phyloP scores from a whole-genome alignment of 1,284 basidiomycete species.

The Cryptococcus sp. region DNA sequence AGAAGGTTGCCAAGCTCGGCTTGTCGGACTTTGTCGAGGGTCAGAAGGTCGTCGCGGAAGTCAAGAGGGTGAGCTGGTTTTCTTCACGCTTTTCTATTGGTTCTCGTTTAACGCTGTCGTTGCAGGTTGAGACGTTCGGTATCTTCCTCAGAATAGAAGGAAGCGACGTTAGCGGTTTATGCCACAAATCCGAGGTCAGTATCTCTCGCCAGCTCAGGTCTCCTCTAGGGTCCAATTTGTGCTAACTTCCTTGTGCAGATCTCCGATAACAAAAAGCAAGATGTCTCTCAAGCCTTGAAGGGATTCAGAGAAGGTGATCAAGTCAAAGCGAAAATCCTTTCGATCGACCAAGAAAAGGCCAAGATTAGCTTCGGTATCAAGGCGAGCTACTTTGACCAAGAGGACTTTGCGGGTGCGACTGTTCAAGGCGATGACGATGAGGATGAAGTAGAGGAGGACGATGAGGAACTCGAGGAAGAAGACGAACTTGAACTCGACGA shows the following conservation, averaged over 20 bases:
- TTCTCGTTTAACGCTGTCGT: slow-evolving; percentile 17
- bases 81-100: neutral
- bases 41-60: slow-evolving; percentile 71
- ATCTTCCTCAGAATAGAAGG: slow-evolving; percentile 86
- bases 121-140: slow-evolving; percentile 75
- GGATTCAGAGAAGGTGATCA: slow-evolving; percentile 84
- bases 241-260: slow-evolving; percentile 57
- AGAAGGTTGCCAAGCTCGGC: slow-evolving; percentile 38
- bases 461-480: slow-evolving; percentile 22
- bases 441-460: slow-evolving; percentile 58
- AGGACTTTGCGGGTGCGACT: slow-evolving; percentile 38
- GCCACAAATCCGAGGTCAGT: slow-evolving; percentile 85
- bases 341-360: slow-evolving; percentile 70
- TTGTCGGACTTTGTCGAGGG: slow-evolving; percentile 68
- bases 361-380: slow-evolving; percentile 87
- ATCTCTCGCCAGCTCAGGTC: neutral
- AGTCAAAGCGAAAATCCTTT: slow-evolving; percentile 76
- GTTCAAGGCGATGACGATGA: slow-evolving; percentile 43
- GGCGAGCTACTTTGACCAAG: slow-evolving; percentile 73
- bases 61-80: slow-evolving; percentile 59
- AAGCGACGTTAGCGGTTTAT: slow-evolving; percentile 82
- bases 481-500: slow-evolving; percentile 25
- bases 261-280: slow-evolving; percentile 78
- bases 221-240: slow-evolving; percentile 20
- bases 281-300: slow-evolving; percentile 72